Evolutionary conservation across 129 eudicot genomes (phyloP), one percentile per base, ranked within the genome.

Genomic region (Chrysanthemum makinoi): DNA sequence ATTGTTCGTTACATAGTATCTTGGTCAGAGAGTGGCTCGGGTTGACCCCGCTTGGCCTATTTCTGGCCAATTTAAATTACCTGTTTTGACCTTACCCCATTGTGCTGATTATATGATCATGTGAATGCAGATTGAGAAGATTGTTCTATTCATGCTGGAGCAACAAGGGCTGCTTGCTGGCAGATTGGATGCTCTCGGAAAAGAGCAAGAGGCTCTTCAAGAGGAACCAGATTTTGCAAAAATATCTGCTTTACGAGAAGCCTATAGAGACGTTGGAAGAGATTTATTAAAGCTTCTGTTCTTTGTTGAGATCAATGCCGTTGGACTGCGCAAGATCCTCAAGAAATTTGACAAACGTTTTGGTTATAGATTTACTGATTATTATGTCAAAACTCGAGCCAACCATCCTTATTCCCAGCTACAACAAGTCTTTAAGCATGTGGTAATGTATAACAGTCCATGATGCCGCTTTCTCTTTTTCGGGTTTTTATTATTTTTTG

Each of bases 361-460:
- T 24, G 92, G 96, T 46, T 89, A 87, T 82, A 76, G 81, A 72
- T 94, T 94, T 80, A 89, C 98, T 58, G 89, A 94, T 81, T 87
- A 94, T 77, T 94, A 94, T 72, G 98, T 94, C 72, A 83, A 85
- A 66, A 94, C 95, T 66, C 98, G 98, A 60, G 96, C 95, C 50
- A 94, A 87, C 82, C 98, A 94, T 80, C 98, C 98, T 77, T 94
- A 87, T 81, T 94, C 98, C 63, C 96, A 87, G 80, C 95, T 94
- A 53, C 96, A 86, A 72, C 96, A 94, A 84, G 95, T 94, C 50
- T 94, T 94, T 80, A 89, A 89, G 87, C 98, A 94, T 75, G 98
- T 87, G 95, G 98, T 93, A 89, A 75, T 66, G 68, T 76, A 68
- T 65, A 62, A 10, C 18, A 15, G 66, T 22, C 66, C 60, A 14